These are phyloP conservation scores for Globisporangium splendens DNA, from an alignment of 352 stramenopile genomes.

Conservation along the genomic window DNA sequence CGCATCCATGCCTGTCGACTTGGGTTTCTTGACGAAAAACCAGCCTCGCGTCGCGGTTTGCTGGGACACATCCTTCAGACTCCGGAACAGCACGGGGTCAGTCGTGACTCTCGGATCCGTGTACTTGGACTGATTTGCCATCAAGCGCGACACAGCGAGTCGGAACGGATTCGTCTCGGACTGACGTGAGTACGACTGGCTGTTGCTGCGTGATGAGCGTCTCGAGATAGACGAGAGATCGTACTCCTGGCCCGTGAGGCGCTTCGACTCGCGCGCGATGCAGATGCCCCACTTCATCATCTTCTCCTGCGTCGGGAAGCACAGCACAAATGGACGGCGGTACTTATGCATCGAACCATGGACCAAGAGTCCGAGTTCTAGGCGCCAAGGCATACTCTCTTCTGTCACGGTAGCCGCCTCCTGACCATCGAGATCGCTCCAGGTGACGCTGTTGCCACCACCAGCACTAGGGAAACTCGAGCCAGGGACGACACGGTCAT, in stretches of 20 bases:
- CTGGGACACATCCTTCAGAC: slow-evolving; percentile 70
- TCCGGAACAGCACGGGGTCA: slow-evolving; percentile 55
- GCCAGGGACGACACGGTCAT: slow-evolving; percentile 39
- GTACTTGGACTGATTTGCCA: slow-evolving; percentile 80
- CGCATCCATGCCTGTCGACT: slow-evolving; percentile 54
- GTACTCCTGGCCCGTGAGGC: slow-evolving; percentile 77
- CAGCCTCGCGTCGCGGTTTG: slow-evolving; percentile 69
- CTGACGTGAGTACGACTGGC: slow-evolving; percentile 46
- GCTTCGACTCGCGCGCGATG: slow-evolving; percentile 74
- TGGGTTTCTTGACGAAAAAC: slow-evolving; percentile 83
- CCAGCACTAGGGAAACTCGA: not conserved
- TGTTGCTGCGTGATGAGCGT: slow-evolving; percentile 61
- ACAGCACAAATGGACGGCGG: slow-evolving; percentile 73
- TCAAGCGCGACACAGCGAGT: slow-evolving; percentile 60
- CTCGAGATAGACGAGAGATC: slow-evolving; percentile 72
- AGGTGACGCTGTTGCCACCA: slow-evolving; percentile 12
- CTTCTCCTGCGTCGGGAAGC: slow-evolving; percentile 68
- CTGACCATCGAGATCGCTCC: slow-evolving; percentile 12
- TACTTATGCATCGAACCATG: slow-evolving; percentile 59
- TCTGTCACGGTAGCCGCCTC: slow-evolving; percentile 21
- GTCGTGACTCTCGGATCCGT: slow-evolving; percentile 48
- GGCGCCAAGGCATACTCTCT: slow-evolving; percentile 68
- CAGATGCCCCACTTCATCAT: slow-evolving; percentile 87
- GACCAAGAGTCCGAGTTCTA: slow-evolving; percentile 70
- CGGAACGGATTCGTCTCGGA: slow-evolving; percentile 58